These are phyloP conservation scores for Psilocybe cubensis DNA, from an alignment of 768 basidiomycete genomes.

Conservation along the genomic window DNA sequence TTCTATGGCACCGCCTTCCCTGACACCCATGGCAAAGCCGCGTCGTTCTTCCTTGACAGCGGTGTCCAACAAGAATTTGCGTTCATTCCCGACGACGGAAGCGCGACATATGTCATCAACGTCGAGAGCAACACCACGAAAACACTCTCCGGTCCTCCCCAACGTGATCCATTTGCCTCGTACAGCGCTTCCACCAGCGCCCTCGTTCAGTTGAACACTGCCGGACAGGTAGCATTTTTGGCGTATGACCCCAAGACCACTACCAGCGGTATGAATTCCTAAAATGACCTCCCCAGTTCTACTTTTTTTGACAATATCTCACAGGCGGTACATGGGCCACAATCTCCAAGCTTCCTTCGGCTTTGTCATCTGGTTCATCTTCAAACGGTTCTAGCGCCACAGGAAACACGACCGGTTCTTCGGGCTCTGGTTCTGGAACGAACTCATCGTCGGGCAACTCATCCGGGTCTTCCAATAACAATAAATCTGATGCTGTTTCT, in stretches of 20 bases:
- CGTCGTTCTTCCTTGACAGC: conserved; percentile 66
- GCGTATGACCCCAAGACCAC: conserved; percentile 26
- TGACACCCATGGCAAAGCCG: conserved; percentile 64
- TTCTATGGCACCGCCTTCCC: conserved; percentile 68
- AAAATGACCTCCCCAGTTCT: not conserved
- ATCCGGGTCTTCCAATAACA: not conserved
- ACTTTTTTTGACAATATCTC: not conserved
- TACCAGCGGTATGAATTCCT: conserved; percentile 18
- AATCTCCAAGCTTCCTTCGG: conserved; percentile 20
- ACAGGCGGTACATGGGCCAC: conserved; percentile 22
- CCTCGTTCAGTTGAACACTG: conserved; percentile 27
- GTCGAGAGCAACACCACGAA: conserved; percentile 46
- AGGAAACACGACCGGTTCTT: not conserved
- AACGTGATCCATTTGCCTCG: conserved; percentile 22
- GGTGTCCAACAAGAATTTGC: conserved; percentile 74
- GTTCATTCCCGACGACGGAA: conserved; percentile 64
- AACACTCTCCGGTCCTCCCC: conserved; percentile 26
- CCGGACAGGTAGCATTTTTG: conserved; percentile 25
- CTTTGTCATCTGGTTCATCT: not conserved
- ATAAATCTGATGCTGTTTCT: not conserved
- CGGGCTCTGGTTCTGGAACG: not conserved
- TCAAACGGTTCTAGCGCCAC: not conserved
- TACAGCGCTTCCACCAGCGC: conserved; percentile 28
- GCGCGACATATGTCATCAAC: conserved; percentile 60
- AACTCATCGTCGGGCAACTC: not conserved